phyloP scores from a whole-genome alignment of 306 rosid genomes.

The Inga oerstediana region DNA sequence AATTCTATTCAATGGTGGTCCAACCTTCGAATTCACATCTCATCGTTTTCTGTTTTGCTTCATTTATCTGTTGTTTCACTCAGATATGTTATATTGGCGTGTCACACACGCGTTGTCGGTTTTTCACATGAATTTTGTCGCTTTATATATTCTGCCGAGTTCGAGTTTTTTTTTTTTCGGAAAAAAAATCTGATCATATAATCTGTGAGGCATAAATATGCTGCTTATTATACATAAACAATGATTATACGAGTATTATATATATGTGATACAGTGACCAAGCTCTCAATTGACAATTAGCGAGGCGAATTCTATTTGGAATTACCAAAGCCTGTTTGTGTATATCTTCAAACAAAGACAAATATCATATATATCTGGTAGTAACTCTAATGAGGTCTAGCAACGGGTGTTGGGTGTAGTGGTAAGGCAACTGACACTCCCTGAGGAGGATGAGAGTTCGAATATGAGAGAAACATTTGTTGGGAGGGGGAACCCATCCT shows the following conservation, averaged over 20 bases:
- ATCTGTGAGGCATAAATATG: background rate
- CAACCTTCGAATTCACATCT: background rate
- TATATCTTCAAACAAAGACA: background rate
- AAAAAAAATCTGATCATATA: background rate
- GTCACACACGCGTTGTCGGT: background rate
- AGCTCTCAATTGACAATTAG: background rate
- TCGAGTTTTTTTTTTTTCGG: background rate
- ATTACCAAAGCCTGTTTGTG: background rate
- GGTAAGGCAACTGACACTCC: too few relatives aligned
- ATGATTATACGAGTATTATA: too few relatives aligned
- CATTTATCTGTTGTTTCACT: background rate
- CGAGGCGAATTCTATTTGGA: background rate
- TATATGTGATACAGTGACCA: background rate
- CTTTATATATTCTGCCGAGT: background rate
- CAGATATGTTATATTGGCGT: background rate
- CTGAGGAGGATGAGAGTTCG: too few relatives aligned
- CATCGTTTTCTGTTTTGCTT: background rate
- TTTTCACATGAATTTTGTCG: background rate
- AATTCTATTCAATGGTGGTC: background rate
- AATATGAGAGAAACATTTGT: too few relatives aligned
- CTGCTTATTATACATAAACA: too few relatives aligned
- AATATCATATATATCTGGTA: background rate
- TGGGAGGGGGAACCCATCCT: too few relatives aligned
- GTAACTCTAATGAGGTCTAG: too few relatives aligned
- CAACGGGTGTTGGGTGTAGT: too few relatives aligned